Evolutionary conservation across 2,329 filamentous ascomycete genomes (phyloP), one percentile per base, ranked within the genome.

Genomic region (Diaporthe nobilis): DNA sequence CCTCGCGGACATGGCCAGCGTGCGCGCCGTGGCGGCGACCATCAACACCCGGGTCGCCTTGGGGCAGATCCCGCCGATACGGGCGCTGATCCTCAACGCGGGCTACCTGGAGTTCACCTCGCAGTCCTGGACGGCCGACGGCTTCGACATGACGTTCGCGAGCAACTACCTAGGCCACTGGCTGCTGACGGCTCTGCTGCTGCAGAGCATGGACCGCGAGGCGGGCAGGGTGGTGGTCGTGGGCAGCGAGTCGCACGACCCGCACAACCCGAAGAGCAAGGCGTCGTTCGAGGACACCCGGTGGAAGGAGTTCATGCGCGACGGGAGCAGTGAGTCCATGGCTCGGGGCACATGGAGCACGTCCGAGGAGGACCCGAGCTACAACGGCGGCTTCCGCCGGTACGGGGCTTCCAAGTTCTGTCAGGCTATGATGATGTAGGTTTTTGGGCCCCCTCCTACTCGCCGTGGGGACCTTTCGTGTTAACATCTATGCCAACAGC

Each of bases 41-140:
- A 81, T 84, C 73, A 84, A 84, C 75, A 5, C 71, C 31, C 76
- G 77, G 2, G 81, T 85, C 13, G 77, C 81, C 6, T 75, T 76
- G 22, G 82, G 82, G n/a, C 77, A 81, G 1, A 78, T 86, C 34
- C 84, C 85, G 9, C 84, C 81, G 0, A 85, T 87, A 71, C 81
- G 81, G 22, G 84, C 81, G 1, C 79, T 87, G 6, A 82, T 87
- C 15, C 81, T 87, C 9, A 82, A 81, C 57, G 82, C 82, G 2
- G 82, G 76, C 4, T 81, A 73, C 71, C 77, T 80, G 42, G 81
- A 83, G 2, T 78, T 78, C 34, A 67, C 53, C 22, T 63, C 70
- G 28, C 80, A 81, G 73, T 51, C 71, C 3, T 75, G 81, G n/a
- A 75, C 76, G 9, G 28, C 25, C 2, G 70, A 60, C 31, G 75